Evolutionary conservation across 1,284 basidiomycete species (phyloP).

Genomic region (Termitomyces sp.): DNA sequence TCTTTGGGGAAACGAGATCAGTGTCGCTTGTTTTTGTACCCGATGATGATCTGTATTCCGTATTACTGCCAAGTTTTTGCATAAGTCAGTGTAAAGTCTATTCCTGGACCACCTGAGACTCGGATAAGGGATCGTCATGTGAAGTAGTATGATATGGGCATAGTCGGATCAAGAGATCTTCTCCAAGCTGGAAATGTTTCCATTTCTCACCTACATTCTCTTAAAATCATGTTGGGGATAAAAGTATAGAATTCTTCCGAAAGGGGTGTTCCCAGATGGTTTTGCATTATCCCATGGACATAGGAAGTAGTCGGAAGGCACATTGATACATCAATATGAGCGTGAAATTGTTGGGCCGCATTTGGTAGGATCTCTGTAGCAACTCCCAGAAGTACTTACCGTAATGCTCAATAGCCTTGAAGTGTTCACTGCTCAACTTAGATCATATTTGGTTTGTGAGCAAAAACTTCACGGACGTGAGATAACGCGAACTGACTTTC

Average conservation of each 20-base stretch:
- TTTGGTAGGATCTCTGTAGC: not conserved
- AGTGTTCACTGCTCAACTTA: too few species aligned
- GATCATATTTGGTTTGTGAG: not conserved
- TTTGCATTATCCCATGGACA: not conserved
- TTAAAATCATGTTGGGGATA: too few species aligned
- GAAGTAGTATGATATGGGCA: constrained; percentile 2
- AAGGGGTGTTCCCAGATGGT: too few species aligned
- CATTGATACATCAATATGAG: not conserved
- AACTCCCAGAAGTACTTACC: not conserved
- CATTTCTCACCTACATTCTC: too few species aligned
- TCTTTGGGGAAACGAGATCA: not conserved
- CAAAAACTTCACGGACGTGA: not conserved
- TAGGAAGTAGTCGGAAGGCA: not conserved
- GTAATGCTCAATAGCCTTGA: too few species aligned
- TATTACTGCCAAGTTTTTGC: not conserved
- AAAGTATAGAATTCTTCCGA: too few species aligned
- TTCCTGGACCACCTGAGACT: not conserved
- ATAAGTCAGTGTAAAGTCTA: not conserved
- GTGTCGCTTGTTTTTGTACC: constrained; percentile 9
- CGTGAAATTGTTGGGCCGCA: not conserved
- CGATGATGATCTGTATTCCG: not conserved
- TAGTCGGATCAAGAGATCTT: not conserved
- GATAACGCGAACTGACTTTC: not conserved
- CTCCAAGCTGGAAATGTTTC: too few species aligned
- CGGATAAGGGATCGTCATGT: constrained; percentile 5